Evolutionary conservation across 768 basidiomycete genomes (phyloP), one percentile per base, ranked within the genome.

Genomic region (Coprinopsis marcescibilis): DNA sequence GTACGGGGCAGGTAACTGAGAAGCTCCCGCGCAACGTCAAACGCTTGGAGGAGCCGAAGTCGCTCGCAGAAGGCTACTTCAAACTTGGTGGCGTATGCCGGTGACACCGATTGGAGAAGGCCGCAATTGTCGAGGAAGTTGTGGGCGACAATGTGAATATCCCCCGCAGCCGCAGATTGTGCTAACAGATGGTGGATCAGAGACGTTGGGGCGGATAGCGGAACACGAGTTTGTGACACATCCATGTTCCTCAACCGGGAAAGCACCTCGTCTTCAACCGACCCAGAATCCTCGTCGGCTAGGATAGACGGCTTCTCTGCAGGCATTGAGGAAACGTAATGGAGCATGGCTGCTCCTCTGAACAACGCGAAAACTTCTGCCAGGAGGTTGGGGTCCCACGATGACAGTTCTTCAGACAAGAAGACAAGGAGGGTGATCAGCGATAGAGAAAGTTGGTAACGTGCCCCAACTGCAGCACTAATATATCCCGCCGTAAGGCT

Each of bases 321-420:
- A 43, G 84, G 79, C 56, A 83, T 85, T 39, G 70, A 70, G 13
- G 73, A 66, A 38, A 81, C 68, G 48, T 73, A 76, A 21, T 80
- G 83, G 15, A 89, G 67, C 70, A 87, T 83, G 19, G 83, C 79
- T 19, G 86, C 66, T 12, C 85, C 85, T n/a, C 87, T 76, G 54
- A 85, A 89, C 21, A 89, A 80, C 6, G 85, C 84, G 60, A 90
- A 83, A 19, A 88, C 76, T 58, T 89, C 85, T 7, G 78, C 80
- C 38, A 86, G 62, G 21, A 87, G 57, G 17, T 79, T 66, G 14
- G 78, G 77, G 57, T 83, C 79, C 80, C 84, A 85, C 26, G 69
- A 64, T 27, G 67, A 65, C n/a, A 84, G 64, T 30, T 81, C 76
- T 20, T 82, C 78, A 5, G 78, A 72, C 42, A 86, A 68, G 68